phyloP scores from a whole-genome alignment of 768 basidiomycete species.

The Lyophyllum atratum region DNA sequence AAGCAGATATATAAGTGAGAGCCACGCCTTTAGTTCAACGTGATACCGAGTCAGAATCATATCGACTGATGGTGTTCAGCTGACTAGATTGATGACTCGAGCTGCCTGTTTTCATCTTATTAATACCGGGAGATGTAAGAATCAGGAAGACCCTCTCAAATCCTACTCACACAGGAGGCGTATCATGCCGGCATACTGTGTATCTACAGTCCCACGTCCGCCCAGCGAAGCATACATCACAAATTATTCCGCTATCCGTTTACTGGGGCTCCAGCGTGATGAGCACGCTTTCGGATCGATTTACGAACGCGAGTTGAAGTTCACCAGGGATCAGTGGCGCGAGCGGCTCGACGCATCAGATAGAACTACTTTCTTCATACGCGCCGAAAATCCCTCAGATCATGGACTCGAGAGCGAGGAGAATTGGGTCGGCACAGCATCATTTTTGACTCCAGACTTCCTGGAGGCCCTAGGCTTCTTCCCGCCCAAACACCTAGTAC shows the following conservation, averaged over 20 bases:
- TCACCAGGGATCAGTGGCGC: slow-evolving; percentile 26
- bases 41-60: background rate
- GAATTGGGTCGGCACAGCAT: slow-evolving; percentile 19
- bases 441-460: slow-evolving; percentile 19
- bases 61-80: background rate
- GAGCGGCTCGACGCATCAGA: slow-evolving; percentile 22
- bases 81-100: background rate
- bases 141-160: background rate
- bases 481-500: background rate
- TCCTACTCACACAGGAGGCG: background rate
- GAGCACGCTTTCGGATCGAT: slow-evolving; percentile 30
- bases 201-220: slow-evolving; percentile 22
- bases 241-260: slow-evolving; percentile 24
- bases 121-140: background rate
- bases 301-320: slow-evolving; percentile 23
- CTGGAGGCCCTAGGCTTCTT: background rate
- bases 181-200: slow-evolving; percentile 1
- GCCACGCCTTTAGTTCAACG: background rate
- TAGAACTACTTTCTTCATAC: slow-evolving; percentile 23
- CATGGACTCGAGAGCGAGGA: background rate
- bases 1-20: background rate
- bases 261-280: slow-evolving; percentile 26
- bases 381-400: background rate
- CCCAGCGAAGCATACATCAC: slow-evolving; percentile 19
- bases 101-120: background rate